Percentiles rank a stretch among this genome's conserved stretches.
phyloP scores from a whole-genome alignment of 2,329 filamentous ascomycete species.

The Venturia aucupariae region DNA sequence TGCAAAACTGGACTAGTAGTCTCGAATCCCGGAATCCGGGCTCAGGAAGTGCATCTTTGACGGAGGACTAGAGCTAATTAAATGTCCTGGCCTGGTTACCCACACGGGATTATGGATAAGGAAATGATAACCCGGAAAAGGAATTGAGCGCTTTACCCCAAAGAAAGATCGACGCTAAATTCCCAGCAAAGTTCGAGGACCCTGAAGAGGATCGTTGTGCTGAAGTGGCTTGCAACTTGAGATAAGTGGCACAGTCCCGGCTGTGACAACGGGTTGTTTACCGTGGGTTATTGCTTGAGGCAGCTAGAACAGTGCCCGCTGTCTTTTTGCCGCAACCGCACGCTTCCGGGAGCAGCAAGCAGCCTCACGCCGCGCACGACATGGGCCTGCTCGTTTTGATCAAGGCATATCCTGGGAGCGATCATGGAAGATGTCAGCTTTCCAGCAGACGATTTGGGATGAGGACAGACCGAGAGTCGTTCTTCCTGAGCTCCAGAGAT shows the following conservation, averaged over 20 bases:
- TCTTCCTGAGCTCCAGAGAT: not conserved
- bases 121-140: not conserved
- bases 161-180: slow-evolving; percentile 2
- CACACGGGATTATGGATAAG: not conserved
- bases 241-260: not conserved
- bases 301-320: not conserved
- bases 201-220: not conserved
- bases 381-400: not conserved
- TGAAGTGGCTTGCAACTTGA: slow-evolving; percentile 1
- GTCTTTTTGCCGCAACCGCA: not conserved
- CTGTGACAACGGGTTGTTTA: not conserved
- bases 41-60: not conserved
- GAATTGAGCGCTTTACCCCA: slow-evolving; percentile 4
- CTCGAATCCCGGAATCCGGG: not conserved
- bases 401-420: not conserved
- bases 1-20: not conserved
- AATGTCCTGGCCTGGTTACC: not conserved
- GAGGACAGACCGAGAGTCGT: not conserved
- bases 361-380: not conserved
- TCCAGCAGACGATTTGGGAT: not conserved
- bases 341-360: not conserved
- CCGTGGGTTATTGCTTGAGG: not conserved
- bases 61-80: not conserved
- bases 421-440: not conserved
- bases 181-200: not conserved